A percentile compares a stretch with the other conserved stretches of the same genome.
Conservation (phyloP, 2,329 filamentous ascomycete genomes). For the Ilyonectria destructans region DNA sequence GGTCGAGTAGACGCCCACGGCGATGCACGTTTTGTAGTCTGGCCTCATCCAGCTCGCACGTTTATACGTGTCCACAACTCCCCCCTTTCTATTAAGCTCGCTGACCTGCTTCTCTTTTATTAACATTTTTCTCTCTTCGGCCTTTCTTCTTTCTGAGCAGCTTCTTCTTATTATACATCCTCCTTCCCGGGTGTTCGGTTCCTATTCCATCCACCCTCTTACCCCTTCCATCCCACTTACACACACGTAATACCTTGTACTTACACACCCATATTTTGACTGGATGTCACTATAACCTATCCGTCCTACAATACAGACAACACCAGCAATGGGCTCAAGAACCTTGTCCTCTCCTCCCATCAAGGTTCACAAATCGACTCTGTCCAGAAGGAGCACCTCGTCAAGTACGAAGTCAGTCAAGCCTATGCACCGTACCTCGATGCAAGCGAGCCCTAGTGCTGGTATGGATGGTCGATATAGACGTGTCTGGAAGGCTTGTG, state of each 20-base stretch:
- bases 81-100: conserved; percentile 41
- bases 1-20: too few relatives aligned
- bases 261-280: conserved; percentile 16
- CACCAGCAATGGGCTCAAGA: conserved; percentile 63
- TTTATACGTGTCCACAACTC: too few relatives aligned
- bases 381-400: conserved; percentile 57
- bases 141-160: too few relatives aligned
- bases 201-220: too few relatives aligned
- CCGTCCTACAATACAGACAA: conserved; percentile 29
- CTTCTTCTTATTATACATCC: conserved; percentile 44
- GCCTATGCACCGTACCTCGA: conserved; percentile 66
- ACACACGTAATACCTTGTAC: too few relatives aligned
- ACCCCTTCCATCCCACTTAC: conserved; percentile 38
- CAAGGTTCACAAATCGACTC: conserved; percentile 61
- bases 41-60: too few relatives aligned
- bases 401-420: conserved; percentile 66
- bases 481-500: conserved; percentile 78
- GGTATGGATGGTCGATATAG: conserved; percentile 73
- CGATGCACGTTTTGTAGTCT: too few relatives aligned
- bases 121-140: conserved; percentile 10
- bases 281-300: conserved; percentile 29
- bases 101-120: conserved; percentile 32
- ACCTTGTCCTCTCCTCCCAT: conserved; percentile 69
- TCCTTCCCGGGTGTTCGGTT: conserved; percentile 42
- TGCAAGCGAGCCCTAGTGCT: conserved; percentile 62